Conservation (phyloP, 1,284 basidiomycete genomes). For the Papiliotrema nemorosa region DNA sequence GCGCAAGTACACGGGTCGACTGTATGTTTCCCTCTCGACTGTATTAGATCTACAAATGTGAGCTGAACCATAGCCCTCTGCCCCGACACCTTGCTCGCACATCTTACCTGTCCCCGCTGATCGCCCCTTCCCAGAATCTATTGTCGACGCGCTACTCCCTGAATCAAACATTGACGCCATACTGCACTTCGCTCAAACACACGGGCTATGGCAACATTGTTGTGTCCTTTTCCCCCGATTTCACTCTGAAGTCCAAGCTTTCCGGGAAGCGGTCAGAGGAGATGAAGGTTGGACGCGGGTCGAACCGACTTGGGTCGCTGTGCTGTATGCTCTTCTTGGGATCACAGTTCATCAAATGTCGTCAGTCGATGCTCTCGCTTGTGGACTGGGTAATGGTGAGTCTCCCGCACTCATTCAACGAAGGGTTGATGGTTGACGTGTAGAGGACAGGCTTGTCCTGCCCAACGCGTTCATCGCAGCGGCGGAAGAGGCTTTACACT, state of each 20-base stretch:
- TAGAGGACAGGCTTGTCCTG: slow-evolving; percentile 15
- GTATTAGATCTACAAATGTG: too few species aligned
- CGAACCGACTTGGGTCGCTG: slow-evolving; percentile 19
- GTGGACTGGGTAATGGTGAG: slow-evolving; percentile 18
- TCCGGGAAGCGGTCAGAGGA: slow-evolving; percentile 6
- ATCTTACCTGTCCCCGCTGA: slow-evolving; percentile 5
- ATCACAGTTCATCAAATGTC: slow-evolving; percentile 26
- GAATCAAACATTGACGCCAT: slow-evolving; percentile 10
- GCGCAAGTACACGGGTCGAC: too few species aligned
- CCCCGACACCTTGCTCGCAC: too few species aligned
- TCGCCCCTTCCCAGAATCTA: slow-evolving; percentile 7
- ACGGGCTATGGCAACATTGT: slow-evolving; percentile 24
- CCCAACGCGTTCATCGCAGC: slow-evolving; percentile 17
- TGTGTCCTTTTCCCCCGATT: slow-evolving; percentile 19
- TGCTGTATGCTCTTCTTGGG: slow-evolving; percentile 17
- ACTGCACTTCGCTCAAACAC: slow-evolving; percentile 11
- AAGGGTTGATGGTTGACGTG: background rate
- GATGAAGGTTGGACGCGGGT: slow-evolving; percentile 9
- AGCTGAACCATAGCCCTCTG: too few species aligned
- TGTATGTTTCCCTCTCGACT: too few species aligned
- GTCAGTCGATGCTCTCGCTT: slow-evolving; percentile 7
- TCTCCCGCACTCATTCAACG: background rate
- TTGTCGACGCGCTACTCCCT: slow-evolving; percentile 18
- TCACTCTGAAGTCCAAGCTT: slow-evolving; percentile 12
- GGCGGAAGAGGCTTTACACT: slow-evolving; percentile 15